These are phyloP conservation scores for Diaporthe humulicola DNA, from an alignment of 2,329 filamentous ascomycete genomes.

Conservation along the genomic window DNA sequence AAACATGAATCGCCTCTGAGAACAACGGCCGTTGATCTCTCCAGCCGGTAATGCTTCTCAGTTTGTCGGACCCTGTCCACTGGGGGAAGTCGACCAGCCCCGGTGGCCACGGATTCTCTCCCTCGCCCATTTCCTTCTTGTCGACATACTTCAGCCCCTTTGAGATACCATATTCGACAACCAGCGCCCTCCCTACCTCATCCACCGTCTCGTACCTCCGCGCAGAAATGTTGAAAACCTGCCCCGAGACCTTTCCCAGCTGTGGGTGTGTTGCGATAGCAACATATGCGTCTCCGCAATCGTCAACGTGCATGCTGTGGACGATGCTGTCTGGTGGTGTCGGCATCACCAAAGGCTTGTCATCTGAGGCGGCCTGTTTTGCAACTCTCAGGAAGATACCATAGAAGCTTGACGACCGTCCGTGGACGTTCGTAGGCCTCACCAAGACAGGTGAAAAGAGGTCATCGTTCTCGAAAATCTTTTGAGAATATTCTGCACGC, in stretches of 20 bases:
- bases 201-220: slow-evolving; percentile 58
- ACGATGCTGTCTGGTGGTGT: slow-evolving; percentile 54
- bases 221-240: slow-evolving; percentile 61
- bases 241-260: slow-evolving; percentile 50
- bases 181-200: slow-evolving; percentile 54
- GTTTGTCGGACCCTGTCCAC: slow-evolving; percentile 58
- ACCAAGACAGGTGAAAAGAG: slow-evolving; percentile 59
- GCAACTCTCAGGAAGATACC: slow-evolving; percentile 54
- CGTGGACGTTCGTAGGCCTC: slow-evolving; percentile 62
- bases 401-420: slow-evolving; percentile 60
- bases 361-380: slow-evolving; percentile 37
- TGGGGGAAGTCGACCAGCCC: slow-evolving; percentile 54
- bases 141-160: slow-evolving; percentile 48
- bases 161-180: slow-evolving; percentile 54
- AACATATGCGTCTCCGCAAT: slow-evolving; percentile 63
- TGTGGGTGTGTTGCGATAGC: slow-evolving; percentile 55
- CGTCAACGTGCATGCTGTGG: slow-evolving; percentile 63
- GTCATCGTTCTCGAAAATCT: slow-evolving; percentile 53
- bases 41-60: slow-evolving; percentile 57
- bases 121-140: slow-evolving; percentile 36
- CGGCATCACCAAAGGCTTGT: slow-evolving; percentile 49
- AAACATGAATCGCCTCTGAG: slow-evolving; percentile 51
- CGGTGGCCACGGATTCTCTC: slow-evolving; percentile 39
- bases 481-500: slow-evolving; percentile 50
- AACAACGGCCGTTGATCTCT: slow-evolving; percentile 53